phyloP scores from a whole-genome alignment of 257 asterid species.

The Nicotiana tabacum region DNA sequence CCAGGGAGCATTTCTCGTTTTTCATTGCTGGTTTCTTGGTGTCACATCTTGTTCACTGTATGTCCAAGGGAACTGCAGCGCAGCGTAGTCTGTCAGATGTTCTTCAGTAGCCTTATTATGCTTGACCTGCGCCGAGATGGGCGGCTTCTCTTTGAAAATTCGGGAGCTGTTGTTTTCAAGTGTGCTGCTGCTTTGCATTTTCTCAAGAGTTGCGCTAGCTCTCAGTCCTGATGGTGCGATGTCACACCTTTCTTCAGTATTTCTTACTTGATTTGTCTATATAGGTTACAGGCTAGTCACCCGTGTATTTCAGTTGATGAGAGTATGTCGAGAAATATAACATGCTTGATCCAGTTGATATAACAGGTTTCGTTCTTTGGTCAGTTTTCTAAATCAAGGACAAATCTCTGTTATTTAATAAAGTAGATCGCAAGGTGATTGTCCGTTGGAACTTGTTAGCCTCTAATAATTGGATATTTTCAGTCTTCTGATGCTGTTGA shows the following conservation, averaged over 20 bases:
- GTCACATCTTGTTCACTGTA: slow-evolving; percentile 6
- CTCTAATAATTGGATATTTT: slow-evolving; percentile 1
- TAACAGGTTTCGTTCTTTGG: not conserved
- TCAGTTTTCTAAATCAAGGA: slow-evolving; percentile 3
- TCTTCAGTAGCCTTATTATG: slow-evolving; percentile 14
- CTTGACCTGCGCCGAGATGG: slow-evolving; percentile 15
- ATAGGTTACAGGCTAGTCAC: not conserved
- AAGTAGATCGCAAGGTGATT: not conserved
- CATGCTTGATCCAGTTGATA: slow-evolving; percentile 1
- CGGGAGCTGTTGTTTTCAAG: not conserved
- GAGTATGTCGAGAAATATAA: not conserved
- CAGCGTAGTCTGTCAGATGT: slow-evolving; percentile 5
- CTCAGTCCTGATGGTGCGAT: slow-evolving; percentile 17
- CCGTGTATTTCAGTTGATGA: not conserved
- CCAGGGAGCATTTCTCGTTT: slow-evolving; percentile 10
- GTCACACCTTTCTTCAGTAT: not conserved
- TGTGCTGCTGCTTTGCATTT: slow-evolving; percentile 5
- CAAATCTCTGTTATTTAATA: not conserved
- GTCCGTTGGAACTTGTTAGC: not conserved
- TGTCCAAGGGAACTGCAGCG: slow-evolving; percentile 9
- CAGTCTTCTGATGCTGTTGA: not conserved
- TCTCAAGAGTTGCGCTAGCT: not conserved
- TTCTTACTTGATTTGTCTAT: not conserved
- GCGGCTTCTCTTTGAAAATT: slow-evolving; percentile 9
- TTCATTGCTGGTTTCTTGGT: slow-evolving; percentile 2